Percentiles rank a stretch among this genome's conserved stretches.
phyloP scores from a whole-genome alignment of 1,139 yeast genomes.

The Scheffersomyces quercinus region DNA sequence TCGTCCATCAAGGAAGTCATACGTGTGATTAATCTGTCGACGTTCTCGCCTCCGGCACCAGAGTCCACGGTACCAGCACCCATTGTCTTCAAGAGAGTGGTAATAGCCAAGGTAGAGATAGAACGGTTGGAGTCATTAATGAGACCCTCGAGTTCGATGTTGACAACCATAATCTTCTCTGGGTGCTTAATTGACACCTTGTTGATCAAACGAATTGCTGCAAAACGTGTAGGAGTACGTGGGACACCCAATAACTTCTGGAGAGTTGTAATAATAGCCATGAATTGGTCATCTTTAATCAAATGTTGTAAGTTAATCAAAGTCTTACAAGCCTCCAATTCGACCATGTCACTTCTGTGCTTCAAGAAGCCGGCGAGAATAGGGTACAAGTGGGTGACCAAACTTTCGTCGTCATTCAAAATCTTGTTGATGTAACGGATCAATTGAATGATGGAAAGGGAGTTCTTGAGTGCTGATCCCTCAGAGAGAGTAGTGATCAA shows the following conservation, averaged over 20 bases:
- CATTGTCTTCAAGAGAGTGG: conserved; percentile 93
- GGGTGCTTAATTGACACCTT: conserved; percentile 82
- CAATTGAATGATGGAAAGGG: conserved; percentile 80
- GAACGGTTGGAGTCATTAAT: conserved; percentile 89
- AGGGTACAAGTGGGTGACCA: conserved; percentile 58
- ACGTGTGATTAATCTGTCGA: conserved; percentile 84
- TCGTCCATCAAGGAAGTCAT: conserved; percentile 91
- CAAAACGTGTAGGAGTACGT: conserved; percentile 84
- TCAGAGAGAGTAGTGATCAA: conserved; percentile 79
- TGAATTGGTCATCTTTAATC: conserved; percentile 62
- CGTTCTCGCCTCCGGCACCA: conserved; percentile 57
- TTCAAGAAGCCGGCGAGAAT: conserved; percentile 70
- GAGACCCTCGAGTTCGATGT: conserved; percentile 79
- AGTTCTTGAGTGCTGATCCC: conserved; percentile 62
- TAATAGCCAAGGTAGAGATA: conserved; percentile 97
- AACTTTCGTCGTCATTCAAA: conserved; percentile 58
- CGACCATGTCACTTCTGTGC: conserved; percentile 87
- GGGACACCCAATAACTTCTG: conserved; percentile 85
- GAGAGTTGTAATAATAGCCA: conserved; percentile 66
- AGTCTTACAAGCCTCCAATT: conserved; percentile 89
- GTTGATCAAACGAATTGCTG: conserved; percentile 89
- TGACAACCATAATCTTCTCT: conserved; percentile 67
- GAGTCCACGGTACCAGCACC: conserved; percentile 57
- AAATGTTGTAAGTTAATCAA: conserved; percentile 62
- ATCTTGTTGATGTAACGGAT: conserved; percentile 80